Percentiles rank a stretch among this genome's conserved stretches.
These are phyloP conservation scores for Acer campestre DNA, from an alignment of 345 rosid species.

Conservation along the genomic window DNA sequence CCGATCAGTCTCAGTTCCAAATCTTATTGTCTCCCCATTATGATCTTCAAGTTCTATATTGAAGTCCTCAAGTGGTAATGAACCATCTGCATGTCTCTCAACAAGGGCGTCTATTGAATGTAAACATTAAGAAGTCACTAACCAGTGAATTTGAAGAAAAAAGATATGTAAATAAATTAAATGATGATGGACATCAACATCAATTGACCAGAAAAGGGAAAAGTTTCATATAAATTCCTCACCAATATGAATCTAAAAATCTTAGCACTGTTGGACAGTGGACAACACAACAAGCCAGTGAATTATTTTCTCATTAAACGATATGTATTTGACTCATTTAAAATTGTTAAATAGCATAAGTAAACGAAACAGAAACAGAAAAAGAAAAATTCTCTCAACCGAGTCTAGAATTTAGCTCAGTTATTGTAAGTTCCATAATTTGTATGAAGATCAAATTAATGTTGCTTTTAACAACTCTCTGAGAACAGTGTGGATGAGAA, in stretches of 20 bases:
- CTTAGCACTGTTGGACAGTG: not conserved
- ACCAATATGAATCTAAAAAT: not conserved
- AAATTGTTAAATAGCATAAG: not conserved
- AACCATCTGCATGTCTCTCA: slow-evolving; percentile 77
- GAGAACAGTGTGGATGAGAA: too few relatives aligned
- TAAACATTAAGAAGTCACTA: slow-evolving; percentile 7
- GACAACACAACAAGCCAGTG: not conserved
- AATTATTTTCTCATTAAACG: not conserved
- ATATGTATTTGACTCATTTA: not conserved
- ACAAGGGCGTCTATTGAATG: slow-evolving; percentile 52
- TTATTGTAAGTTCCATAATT: not conserved
- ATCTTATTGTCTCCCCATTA: slow-evolving; percentile 61
- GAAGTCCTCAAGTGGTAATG: slow-evolving; percentile 70
- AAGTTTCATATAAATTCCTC: not conserved
- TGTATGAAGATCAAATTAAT: not conserved
- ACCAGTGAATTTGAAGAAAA: not conserved
- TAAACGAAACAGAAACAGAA: not conserved
- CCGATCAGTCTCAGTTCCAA: slow-evolving; percentile 82
- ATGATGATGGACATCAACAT: not conserved
- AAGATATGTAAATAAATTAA: not conserved
- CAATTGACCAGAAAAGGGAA: not conserved
- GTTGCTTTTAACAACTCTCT: not conserved
- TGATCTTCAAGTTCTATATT: slow-evolving; percentile 89
- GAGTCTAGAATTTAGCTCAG: not conserved
- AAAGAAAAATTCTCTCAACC: not conserved